These are phyloP conservation scores for Xerocomellus chrysenteron DNA, from an alignment of 768 basidiomycete species.

Conservation along the genomic window DNA sequence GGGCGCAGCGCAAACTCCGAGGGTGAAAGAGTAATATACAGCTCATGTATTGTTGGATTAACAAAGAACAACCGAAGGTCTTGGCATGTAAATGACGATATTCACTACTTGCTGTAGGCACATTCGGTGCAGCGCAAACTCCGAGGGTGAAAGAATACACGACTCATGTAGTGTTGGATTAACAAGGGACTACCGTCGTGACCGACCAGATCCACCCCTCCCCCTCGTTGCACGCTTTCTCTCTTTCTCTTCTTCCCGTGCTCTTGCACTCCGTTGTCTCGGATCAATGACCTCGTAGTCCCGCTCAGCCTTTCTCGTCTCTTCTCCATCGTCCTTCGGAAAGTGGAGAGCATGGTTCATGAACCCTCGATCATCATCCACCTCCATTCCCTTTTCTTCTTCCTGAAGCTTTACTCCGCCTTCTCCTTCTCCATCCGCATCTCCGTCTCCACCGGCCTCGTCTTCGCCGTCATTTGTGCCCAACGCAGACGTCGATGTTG, in stretches of 20 bases:
- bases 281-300: constrained; percentile 93
- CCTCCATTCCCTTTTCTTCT: constrained; percentile 62
- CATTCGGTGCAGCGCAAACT: not conserved
- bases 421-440: constrained; percentile 4
- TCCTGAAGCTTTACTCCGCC: constrained; percentile 21
- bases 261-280: constrained; percentile 65
- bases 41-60: not conserved
- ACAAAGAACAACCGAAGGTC: not conserved
- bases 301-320: constrained; percentile 71
- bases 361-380: constrained; percentile 77
- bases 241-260: constrained; percentile 76
- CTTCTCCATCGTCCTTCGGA: constrained; percentile 77
- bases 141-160: not conserved
- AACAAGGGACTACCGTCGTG: constrained; percentile 22
- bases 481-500: constrained; percentile 32
- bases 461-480: constrained; percentile 25
- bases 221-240: constrained; percentile 43
- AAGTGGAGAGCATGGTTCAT: constrained; percentile 71
- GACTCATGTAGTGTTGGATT: not conserved
- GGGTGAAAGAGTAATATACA: not conserved
- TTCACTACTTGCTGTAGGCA: not conserved
- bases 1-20: not conserved
- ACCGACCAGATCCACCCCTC: constrained; percentile 18
- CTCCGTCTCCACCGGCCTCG: constrained; percentile 16
- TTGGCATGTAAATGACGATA: not conserved